Percentiles rank a stretch among this genome's conserved stretches.
Evolutionary conservation across 1,139 yeast species (phyloP).

Genomic region (Magnusiomyces sp.): DNA sequence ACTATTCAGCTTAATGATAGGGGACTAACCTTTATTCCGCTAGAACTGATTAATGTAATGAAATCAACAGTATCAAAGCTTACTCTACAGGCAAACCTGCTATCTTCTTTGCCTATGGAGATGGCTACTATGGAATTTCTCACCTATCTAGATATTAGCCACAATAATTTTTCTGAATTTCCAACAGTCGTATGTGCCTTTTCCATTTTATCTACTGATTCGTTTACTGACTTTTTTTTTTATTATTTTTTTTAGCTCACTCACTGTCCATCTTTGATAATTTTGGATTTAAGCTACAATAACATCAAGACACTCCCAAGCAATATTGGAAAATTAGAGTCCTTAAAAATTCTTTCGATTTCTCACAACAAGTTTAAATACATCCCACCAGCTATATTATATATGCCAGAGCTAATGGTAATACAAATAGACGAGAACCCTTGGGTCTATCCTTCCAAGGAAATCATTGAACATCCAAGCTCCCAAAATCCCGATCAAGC

Average conservation of each 20-base stretch:
- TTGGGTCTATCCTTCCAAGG: conserved; percentile 42
- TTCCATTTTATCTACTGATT: neutral
- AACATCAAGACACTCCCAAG: conserved; percentile 39
- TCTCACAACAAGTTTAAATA: conserved; percentile 53
- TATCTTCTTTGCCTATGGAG: conserved; percentile 42
- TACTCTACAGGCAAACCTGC: conserved; percentile 44
- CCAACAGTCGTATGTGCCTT: conserved; percentile 37
- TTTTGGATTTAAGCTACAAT: conserved; percentile 61
- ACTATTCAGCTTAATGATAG: conserved; percentile 30
- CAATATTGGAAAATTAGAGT: conserved; percentile 35
- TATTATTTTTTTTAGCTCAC: conserved; percentile 21
- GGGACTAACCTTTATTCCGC: conserved; percentile 31
- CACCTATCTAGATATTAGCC: conserved; percentile 58
- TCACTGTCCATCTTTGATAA: conserved; percentile 44
- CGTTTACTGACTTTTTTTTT: neutral
- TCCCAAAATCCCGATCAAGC: conserved; percentile 35
- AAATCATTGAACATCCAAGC: conserved; percentile 29
- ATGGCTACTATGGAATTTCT: conserved; percentile 42
- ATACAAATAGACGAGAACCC: conserved; percentile 71
- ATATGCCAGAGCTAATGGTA: conserved; percentile 45
- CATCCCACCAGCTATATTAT: conserved; percentile 50
- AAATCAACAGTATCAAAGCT: conserved; percentile 42
- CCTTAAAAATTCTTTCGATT: conserved; percentile 45
- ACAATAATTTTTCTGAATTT: conserved; percentile 46
- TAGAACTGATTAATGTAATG: conserved; percentile 36